Base-by-base conservation (phyloP, 2,329 filamentous ascomycete species). In the Purpureocillium lavendulum region DNA sequence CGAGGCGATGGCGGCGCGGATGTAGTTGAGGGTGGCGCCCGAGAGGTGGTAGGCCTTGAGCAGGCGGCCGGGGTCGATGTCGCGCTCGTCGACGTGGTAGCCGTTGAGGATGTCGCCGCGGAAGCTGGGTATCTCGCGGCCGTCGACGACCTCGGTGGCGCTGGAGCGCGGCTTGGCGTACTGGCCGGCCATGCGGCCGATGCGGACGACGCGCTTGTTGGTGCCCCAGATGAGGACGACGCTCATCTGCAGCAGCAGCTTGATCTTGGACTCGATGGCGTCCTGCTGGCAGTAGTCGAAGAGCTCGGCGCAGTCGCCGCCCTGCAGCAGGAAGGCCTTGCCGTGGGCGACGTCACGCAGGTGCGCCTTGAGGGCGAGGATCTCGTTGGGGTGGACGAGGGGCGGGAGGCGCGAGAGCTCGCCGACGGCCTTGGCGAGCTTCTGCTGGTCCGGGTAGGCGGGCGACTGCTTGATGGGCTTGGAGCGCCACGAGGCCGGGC, bases 21-120 rank as follows among this genome's bases (percentile, higher is more conserved):
- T 77, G 64, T 92, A 97, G 67, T 98, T 98, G 45, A 95, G 73
- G 0, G 92, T 98, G 8, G 88, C 87, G 3, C 92, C 87, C 1
- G 90, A 96, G 63, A 97, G 84, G 64, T 95, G 92, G 69, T 98
- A 98, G 4, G 92, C 92, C 45, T 70, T 80, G 30, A 97, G 84
- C 7, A 98, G 74, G 30, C 92, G 77, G 36, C 77, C 75, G 1
- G 92, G 90, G 56, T 97, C 87, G 28, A 94, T 81, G 30, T 75
- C 75, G 40, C 92, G 71, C 47, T 89, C 79, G n/a, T 82, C 77
- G 0, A 79, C 66, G 30, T 79, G 75, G 64, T 82, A 95, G 18
- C 90, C 90, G 57, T 98, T 98, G 47, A 98, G 72, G 45, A 97
- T 97, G 52, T 98, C 92, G 13, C 92, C 92, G 38, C 92, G 75